Evolutionary conservation across 2,329 filamentous ascomycete species (phyloP), one percentile per base, ranked within the genome.

Genomic region (Drechslerella stenobrocha): DNA sequence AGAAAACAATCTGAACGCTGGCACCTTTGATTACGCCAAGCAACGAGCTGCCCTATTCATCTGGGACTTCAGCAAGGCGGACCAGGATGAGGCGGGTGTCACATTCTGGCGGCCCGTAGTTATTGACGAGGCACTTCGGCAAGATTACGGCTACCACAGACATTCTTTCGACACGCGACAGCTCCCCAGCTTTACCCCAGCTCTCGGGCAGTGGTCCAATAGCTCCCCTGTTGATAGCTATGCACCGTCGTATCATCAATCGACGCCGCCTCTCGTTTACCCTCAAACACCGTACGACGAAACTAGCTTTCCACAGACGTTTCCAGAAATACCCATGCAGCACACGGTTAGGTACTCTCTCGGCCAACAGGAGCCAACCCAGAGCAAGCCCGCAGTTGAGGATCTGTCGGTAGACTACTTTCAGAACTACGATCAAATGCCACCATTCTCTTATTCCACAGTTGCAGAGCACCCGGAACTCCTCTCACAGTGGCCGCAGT

Each of bases 61-160:
- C 30, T 73, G 72, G 72, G 72, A 73, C 56, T 73, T 73, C 55
- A 72, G 59, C 34, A 73, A 73, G 70, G 51, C 64, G 9, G 64
- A 69, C 13, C 57, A 53, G 26, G 64, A 63, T 11, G 64, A 69
- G 46, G 57, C 64, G 11, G 64, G 64, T 22, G 58, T 61, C n/a
- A 63, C 58, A 11, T 61, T 63, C 44, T 69, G 64, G 64, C 44
- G 64, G 11, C 57, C 56, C 11, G 58, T 69, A 18, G 57, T 69
- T n/a, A 42, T 69, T 15, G 63, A 67, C 35, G 63, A 67, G 44
- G 40, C 48, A 4, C 35, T 67, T 24, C 59, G 63, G 15, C 48
- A 56, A 26, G 63, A 67, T 13, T 67, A 60, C 23, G 28, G 55
- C 28, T 67, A 67, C 23, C 35, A 52, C 28, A 66, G 61, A 56